A percentile compares a stretch with the other conserved stretches of the same genome.
These are phyloP conservation scores for Phytophthora megakarya DNA, from an alignment of 352 stramenopile species.

Conservation along the genomic window DNA sequence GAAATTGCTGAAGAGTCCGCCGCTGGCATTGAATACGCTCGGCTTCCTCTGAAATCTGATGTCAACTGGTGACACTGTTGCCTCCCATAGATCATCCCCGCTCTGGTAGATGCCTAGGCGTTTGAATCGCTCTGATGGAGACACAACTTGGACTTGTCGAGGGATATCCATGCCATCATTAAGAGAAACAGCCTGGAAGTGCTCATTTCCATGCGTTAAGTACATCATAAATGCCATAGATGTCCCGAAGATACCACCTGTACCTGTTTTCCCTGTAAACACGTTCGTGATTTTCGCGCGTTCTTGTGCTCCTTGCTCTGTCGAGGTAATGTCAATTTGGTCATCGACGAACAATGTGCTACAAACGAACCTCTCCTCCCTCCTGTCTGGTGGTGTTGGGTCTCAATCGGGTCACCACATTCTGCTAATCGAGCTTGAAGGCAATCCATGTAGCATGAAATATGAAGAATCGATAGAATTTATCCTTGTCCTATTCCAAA, in stretches of 20 bases:
- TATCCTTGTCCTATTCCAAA: constrained; percentile 11
- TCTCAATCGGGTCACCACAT: too few relatives aligned
- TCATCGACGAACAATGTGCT: constrained; percentile 14
- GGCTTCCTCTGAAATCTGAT: background rate
- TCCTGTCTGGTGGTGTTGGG: too few relatives aligned
- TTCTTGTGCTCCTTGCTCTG: background rate
- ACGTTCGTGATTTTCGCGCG: background rate
- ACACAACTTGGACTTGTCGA: too few relatives aligned
- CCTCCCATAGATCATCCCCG: too few relatives aligned
- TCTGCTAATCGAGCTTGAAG: too few relatives aligned
- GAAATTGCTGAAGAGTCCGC: background rate
- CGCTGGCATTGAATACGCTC: background rate
- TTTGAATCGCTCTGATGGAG: too few relatives aligned
- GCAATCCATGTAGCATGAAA: too few relatives aligned
- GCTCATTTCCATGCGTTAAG: too few relatives aligned
- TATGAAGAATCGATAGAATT: constrained; percentile 8
- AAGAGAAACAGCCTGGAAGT: too few relatives aligned
- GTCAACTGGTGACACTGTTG: background rate
- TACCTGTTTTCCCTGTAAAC: constrained; percentile 5
- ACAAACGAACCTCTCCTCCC: background rate
- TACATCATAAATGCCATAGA: constrained; percentile 17
- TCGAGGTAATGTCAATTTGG: constrained; percentile 6
- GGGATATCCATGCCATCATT: constrained; percentile 6
- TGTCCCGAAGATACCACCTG: constrained; percentile 8
- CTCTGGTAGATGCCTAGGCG: too few relatives aligned